Evolutionary conservation across 2,329 filamentous ascomycete genomes (phyloP).

Genomic region (Ophiostoma perfectum): DNA sequence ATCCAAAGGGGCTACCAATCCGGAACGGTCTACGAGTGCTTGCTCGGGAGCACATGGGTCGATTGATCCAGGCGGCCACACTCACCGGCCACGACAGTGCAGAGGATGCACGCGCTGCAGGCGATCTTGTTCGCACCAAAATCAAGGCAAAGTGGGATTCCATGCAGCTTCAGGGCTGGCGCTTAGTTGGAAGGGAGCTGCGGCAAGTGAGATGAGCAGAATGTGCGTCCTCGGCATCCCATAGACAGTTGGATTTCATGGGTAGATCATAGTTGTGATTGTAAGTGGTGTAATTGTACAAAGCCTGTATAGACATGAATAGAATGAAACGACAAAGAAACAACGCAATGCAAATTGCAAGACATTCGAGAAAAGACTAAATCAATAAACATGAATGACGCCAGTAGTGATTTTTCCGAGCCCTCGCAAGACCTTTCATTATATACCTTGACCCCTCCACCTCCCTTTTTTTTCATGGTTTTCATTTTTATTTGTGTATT

Average conservation of each 20-base stretch:
- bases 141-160: slow-evolving; percentile 64
- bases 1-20: slow-evolving; percentile 67
- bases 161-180: slow-evolving; percentile 65
- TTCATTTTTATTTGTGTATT: not conserved
- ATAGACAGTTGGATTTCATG: too few species aligned
- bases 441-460: slow-evolving; percentile 1
- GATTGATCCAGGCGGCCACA: slow-evolving; percentile 61
- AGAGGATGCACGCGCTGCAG: slow-evolving; percentile 85
- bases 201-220: not conserved
- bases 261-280: not conserved
- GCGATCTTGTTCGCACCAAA: slow-evolving; percentile 72
- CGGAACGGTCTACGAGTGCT: slow-evolving; percentile 74
- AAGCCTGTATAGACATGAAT: slow-evolving; percentile 7
- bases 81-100: slow-evolving; percentile 76
- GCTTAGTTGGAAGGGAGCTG: slow-evolving; percentile 33
- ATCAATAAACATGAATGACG: slow-evolving; percentile 17
- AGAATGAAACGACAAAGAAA: slow-evolving; percentile 6
- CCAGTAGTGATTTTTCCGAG: slow-evolving; percentile 22
- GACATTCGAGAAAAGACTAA: not conserved
- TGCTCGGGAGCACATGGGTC: slow-evolving; percentile 61
- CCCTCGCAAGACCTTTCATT: slow-evolving; percentile 13
- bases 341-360: not conserved
- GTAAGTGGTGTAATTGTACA: slow-evolving; percentile 21
- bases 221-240: not conserved
- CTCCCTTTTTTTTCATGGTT: not conserved